phyloP scores from a whole-genome alignment of 768 basidiomycete species.

The Mycena sanguinolenta region DNA sequence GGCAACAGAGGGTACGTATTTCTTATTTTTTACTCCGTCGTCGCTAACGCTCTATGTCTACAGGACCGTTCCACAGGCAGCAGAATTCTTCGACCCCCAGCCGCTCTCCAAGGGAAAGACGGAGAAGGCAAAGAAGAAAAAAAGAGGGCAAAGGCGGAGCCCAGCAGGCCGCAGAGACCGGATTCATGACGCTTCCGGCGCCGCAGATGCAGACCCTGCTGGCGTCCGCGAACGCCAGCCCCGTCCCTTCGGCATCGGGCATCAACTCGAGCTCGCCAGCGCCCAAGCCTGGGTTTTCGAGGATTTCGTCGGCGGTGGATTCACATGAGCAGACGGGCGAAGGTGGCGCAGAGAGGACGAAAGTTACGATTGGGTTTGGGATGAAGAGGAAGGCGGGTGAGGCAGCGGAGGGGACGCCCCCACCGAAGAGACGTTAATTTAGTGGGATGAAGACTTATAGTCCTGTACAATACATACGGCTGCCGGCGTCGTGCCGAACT shows the following conservation, averaged over 20 bases:
- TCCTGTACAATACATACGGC: constrained; percentile 16
- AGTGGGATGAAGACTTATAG: too few relatives aligned
- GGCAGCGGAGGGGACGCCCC: constrained; percentile 75
- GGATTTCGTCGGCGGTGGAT: constrained; percentile 74
- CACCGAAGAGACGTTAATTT: constrained; percentile 67
- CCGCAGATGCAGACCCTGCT: constrained; percentile 57
- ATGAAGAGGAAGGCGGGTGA: constrained; percentile 85
- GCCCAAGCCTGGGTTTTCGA: constrained; percentile 81
- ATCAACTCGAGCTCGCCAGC: constrained; percentile 68
- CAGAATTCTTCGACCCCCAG: constrained; percentile 84
- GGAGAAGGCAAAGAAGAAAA: constrained; percentile 85
- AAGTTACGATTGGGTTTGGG: constrained; percentile 83
- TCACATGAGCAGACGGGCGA: constrained; percentile 67
- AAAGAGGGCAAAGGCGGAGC: constrained; percentile 73
- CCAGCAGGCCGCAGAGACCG: constrained; percentile 56
- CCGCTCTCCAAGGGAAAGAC: constrained; percentile 88
- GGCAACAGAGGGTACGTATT: constrained; percentile 87
- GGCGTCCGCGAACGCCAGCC: constrained; percentile 59
- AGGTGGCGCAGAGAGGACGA: constrained; percentile 74
- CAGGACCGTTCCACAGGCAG: constrained; percentile 89
- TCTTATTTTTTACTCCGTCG: constrained; percentile 9
- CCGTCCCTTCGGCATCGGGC: constrained; percentile 53
- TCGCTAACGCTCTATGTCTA: constrained; percentile 23
- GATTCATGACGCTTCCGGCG: constrained; percentile 82
- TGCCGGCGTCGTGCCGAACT: too few relatives aligned